phyloP scores from a whole-genome alignment of 2,329 filamentous ascomycete species.

The Madurella mycetomatis region DNA sequence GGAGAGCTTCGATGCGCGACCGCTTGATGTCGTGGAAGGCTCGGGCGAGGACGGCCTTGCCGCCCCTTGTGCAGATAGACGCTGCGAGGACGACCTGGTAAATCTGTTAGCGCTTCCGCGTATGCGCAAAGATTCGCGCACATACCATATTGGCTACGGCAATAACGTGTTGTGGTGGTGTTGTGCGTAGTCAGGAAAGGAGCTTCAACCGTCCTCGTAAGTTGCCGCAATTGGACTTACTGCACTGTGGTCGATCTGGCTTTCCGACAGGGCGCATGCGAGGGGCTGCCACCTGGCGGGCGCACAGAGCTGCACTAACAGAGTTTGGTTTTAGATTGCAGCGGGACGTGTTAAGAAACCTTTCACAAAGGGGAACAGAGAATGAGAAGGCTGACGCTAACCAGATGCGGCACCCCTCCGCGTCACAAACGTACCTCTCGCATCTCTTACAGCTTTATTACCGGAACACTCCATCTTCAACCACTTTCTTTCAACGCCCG shows the following conservation, averaged over 20 bases:
- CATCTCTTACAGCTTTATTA: no score
- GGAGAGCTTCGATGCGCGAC: constrained; percentile 91
- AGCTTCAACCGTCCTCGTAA: constrained; percentile 15
- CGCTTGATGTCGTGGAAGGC: constrained; percentile 98
- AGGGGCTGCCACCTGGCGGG: constrained; percentile 24
- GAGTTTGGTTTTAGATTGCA: no score
- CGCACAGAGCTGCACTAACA: neutral
- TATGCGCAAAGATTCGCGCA: neutral
- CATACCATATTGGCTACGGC: constrained; percentile 37
- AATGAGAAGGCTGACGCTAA: no score
- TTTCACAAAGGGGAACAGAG: no score
- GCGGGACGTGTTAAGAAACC: no score
- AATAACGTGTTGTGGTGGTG: constrained; percentile 10
- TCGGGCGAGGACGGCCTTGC: constrained; percentile 95
- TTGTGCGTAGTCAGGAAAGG: constrained; percentile 7
- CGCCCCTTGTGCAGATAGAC: constrained; percentile 96
- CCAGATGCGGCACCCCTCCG: no score
- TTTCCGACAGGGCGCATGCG: constrained; percentile 17
- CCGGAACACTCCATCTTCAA: no score
- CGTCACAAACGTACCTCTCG: no score
- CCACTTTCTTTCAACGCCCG: no score
- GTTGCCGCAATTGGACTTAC: constrained; percentile 10
- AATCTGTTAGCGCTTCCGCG: constrained; percentile 13
- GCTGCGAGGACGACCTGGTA: constrained; percentile 91
- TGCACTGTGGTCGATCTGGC: constrained; percentile 23